Conservation (phyloP, 176 grass and related monocot genomes). For the Paspalum vaginatum region DNA sequence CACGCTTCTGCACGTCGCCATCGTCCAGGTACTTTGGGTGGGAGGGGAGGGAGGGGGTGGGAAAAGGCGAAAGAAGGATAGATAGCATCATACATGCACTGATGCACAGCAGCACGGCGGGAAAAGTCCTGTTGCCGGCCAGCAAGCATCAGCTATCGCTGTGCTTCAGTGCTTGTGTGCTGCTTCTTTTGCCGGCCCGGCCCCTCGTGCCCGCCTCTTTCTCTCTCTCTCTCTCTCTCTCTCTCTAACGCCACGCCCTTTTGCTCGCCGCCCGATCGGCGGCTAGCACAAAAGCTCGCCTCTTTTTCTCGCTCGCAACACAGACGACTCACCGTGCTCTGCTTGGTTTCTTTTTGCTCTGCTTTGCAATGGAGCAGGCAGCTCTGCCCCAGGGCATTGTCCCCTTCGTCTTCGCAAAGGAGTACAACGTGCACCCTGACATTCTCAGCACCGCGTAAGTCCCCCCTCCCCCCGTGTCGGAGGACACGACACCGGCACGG, state of each 20-base stretch:
- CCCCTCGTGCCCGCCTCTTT: background rate
- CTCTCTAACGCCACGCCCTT: background rate
- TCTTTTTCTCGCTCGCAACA: slow-evolving; percentile 22
- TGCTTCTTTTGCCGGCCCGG: background rate
- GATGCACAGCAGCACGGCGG: background rate
- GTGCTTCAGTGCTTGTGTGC: background rate
- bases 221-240: background rate
- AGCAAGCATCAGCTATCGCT: background rate
- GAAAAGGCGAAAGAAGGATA: background rate
- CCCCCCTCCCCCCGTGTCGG: background rate
- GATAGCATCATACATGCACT: background rate
- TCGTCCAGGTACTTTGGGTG: slow-evolving; percentile 76
- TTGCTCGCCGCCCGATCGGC: background rate
- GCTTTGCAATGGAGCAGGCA: slow-evolving; percentile 58
- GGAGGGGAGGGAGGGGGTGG: background rate
- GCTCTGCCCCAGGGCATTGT: slow-evolving; percentile 96
- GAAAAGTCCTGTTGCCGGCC: slow-evolving; percentile 23
- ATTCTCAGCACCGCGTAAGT: slow-evolving; percentile 98
- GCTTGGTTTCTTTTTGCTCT: slow-evolving; percentile 3
- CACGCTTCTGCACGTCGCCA: slow-evolving; percentile 89
- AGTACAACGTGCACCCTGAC: slow-evolving; percentile 96
- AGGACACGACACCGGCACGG: slow-evolving; percentile 15
- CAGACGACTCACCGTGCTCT: background rate
- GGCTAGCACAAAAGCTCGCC: slow-evolving; percentile 37
- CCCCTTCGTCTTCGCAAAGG: slow-evolving; percentile 97